phyloP scores from a whole-genome alignment of 208 protist species.

The Acanthamoeba healyi region DNA sequence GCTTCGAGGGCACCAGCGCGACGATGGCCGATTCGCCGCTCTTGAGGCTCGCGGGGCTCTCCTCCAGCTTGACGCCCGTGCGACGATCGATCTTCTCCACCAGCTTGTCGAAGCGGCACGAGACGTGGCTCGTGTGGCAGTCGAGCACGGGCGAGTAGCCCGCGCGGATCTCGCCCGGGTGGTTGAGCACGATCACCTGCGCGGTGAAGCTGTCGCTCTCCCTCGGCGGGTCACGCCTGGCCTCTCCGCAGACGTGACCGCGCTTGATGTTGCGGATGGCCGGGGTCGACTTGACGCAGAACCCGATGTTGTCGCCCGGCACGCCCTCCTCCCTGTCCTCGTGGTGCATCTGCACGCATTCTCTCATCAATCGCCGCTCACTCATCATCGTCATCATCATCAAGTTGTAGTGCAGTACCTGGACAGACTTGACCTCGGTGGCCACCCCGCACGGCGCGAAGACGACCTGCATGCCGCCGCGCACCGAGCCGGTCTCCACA shows the following conservation, averaged over 20 bases:
- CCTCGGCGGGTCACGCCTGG: conserved; percentile 81
- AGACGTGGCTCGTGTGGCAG: conserved; percentile 96
- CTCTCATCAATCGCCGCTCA: no score
- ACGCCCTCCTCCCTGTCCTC: conserved; percentile 81
- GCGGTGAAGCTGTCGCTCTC: conserved; percentile 91
- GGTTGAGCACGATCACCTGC: conserved; percentile 96
- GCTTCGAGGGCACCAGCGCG: conserved; percentile 92
- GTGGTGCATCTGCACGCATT: conserved; percentile 92
- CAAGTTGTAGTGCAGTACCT: conserved; percentile 82
- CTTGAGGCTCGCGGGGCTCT: conserved; percentile 93
- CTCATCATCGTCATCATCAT: no score
- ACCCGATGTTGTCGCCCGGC: conserved; percentile 90
- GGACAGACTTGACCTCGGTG: conserved; percentile 90
- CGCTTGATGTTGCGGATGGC: conserved; percentile 93
- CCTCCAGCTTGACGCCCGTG: conserved; percentile 94
- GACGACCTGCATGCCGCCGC: conserved; percentile 85
- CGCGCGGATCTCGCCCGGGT: conserved; percentile 93
- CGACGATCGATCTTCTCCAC: conserved; percentile 94
- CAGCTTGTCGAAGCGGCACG: conserved; percentile 94
- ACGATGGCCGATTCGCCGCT: conserved; percentile 94
- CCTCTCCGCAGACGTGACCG: conserved; percentile 87
- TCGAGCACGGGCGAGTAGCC: conserved; percentile 95
- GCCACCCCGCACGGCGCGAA: conserved; percentile 89
- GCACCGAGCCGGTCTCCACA: conserved; percentile 92
- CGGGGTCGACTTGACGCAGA: conserved; percentile 94